These are phyloP conservation scores for Lentinula raphanica DNA, from an alignment of 768 basidiomycete genomes.

Conservation along the genomic window DNA sequence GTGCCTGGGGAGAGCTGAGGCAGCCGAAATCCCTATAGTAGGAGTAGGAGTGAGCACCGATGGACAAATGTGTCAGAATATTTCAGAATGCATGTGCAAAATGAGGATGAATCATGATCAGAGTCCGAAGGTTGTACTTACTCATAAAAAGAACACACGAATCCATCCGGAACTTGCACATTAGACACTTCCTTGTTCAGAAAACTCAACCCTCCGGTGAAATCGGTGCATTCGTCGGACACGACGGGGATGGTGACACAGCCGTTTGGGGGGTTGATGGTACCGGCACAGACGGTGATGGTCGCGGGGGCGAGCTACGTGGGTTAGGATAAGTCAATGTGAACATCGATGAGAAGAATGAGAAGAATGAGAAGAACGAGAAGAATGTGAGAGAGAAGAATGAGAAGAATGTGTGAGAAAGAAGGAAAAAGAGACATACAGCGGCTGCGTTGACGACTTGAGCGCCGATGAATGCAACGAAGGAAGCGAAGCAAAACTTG, in stretches of 20 bases:
- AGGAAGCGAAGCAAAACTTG: too few relatives aligned
- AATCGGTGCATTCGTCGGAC: constrained; percentile 3
- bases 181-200: background rate
- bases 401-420: background rate
- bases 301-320: constrained; percentile 1
- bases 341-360: too few relatives aligned
- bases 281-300: background rate
- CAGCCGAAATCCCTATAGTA: too few relatives aligned
- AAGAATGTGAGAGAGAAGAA: too few relatives aligned
- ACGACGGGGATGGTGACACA: constrained; percentile 4
- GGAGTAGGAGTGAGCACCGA: too few relatives aligned
- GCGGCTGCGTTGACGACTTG: background rate
- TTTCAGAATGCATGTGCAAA: too few relatives aligned
- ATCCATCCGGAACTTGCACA: background rate
- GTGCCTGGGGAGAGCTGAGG: too few relatives aligned
- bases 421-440: background rate
- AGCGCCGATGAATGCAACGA: background rate
- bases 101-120: too few relatives aligned
- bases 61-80: too few relatives aligned
- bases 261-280: background rate
- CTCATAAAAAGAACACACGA: constrained; percentile 2
- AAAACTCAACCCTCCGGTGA: constrained; percentile 2
- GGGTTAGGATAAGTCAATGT: too few relatives aligned
- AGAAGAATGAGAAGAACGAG: too few relatives aligned
- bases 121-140: too few relatives aligned